Percentiles rank a stretch among this genome's conserved stretches.
phyloP scores from a whole-genome alignment of 1,139 yeast species.

The Nakaseomyces delphensis region DNA sequence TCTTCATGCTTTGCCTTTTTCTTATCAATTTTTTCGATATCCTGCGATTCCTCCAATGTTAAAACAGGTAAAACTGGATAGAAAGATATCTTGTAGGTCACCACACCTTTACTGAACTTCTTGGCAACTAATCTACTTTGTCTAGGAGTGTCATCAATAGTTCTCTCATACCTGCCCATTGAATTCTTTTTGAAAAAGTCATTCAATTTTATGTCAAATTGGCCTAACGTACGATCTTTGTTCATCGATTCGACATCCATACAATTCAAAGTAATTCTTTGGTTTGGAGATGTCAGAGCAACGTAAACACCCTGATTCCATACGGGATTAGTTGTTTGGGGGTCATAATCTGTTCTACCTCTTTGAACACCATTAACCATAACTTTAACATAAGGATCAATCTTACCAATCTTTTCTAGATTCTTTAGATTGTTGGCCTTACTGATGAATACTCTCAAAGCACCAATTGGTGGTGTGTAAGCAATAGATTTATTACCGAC shows the following conservation, averaged over 20 bases:
- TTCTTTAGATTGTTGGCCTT: constrained; percentile 70
- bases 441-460: constrained; percentile 63
- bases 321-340: constrained; percentile 64
- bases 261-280: constrained; percentile 72
- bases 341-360: constrained; percentile 67
- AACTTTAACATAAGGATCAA: constrained; percentile 85
- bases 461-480: constrained; percentile 90
- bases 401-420: constrained; percentile 78
- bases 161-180: constrained; percentile 47
- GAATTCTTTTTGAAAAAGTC: constrained; percentile 58
- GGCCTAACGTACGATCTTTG: constrained; percentile 80
- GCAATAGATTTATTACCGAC: constrained; percentile 63
- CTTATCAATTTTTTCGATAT: constrained; percentile 40
- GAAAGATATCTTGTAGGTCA: constrained; percentile 67
- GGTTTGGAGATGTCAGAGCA: constrained; percentile 73
- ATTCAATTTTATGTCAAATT: constrained; percentile 57
- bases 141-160: constrained; percentile 48
- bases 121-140: constrained; percentile 52
- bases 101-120: constrained; percentile 73
- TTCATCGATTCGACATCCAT: constrained; percentile 80
- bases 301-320: constrained; percentile 81
- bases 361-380: constrained; percentile 68
- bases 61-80: constrained; percentile 73
- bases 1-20: constrained; percentile 31
- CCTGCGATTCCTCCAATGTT: constrained; percentile 63